A percentile compares a stretch with the other conserved stretches of the same genome.
Conservation (phyloP, 306 rosid species). For the Castanea crenata region DNA sequence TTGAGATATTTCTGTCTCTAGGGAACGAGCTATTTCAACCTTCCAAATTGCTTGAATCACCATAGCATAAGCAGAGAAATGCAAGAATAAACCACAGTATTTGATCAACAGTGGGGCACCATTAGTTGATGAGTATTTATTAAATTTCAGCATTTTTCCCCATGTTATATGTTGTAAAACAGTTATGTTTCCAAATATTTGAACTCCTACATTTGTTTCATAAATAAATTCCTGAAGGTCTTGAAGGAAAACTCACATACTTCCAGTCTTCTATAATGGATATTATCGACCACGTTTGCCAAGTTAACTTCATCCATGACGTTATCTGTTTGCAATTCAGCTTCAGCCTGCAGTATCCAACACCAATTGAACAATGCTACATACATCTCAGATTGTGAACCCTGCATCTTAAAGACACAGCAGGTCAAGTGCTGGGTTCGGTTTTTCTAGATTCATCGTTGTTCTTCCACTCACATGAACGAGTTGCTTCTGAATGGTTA, state of each 20-base stretch:
- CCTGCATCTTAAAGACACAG: not conserved
- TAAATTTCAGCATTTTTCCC: not conserved
- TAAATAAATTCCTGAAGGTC: not conserved
- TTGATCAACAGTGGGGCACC: not conserved
- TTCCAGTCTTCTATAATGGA: not conserved
- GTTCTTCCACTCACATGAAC: not conserved
- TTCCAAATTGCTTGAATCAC: constrained; percentile 21
- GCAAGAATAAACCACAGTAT: not conserved
- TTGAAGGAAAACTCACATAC: not conserved
- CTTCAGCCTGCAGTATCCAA: not conserved
- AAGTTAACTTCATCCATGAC: no score
- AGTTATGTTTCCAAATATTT: not conserved
- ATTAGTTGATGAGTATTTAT: not conserved
- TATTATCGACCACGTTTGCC: not conserved
- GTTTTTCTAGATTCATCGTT: no score
- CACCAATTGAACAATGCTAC: not conserved
- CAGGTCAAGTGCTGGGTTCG: not conserved
- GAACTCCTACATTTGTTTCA: not conserved
- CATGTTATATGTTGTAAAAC: not conserved
- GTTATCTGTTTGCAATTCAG: not conserved
- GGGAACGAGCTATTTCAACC: constrained; percentile 38
- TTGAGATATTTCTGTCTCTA: constrained; percentile 47
- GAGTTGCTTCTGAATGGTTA: not conserved
- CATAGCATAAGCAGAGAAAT: not conserved
- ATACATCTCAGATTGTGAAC: not conserved